Base-by-base conservation (phyloP, 768 basidiomycete genomes). In the Tylopilus rubrobrunneus region DNA sequence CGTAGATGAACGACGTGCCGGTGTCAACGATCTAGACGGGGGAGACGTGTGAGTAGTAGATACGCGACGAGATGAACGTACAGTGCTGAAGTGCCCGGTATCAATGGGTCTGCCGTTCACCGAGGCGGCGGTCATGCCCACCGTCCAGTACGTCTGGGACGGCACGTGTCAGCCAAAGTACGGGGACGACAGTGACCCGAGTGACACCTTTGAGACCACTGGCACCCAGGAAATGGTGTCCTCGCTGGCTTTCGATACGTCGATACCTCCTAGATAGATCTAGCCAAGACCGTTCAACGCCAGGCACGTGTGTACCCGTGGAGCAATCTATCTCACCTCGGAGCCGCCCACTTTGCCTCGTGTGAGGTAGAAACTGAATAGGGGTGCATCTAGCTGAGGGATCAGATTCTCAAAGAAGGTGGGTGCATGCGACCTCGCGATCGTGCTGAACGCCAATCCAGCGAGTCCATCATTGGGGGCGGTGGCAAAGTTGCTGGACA, bases 351-450 rank as follows among this genome's bases (percentile, higher is more conserved):
- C 50, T 55, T 71, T 45, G 11, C 57, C 56, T 9, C 81, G 67
- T n/a, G 78, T 70, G 31, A 86, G 62, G 58, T 85, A 77, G n/a
- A 87, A 75, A 14, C 80, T 78, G 63, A 88, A 88, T 5, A 82
- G 60, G 12, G 80, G 77, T 0, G 73, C 67, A 5, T 67, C 62
- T 27, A 86, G 52, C 57, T 67, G 57, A 14, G 62, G 57, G 17
- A 87, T 76, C 37, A 87, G 64, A 57, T 80, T 85, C 66, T 88
- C 87, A 56, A 86, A 83, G 59, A 86, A 80, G 0, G 86, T 86
- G 8, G 77, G 74, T 48, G 74, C 56, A 12, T 60, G 62, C 0
- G 73, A 75, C 44, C 60, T 67, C 11, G 84, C 67, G 51, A 87
- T 84, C 40, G 76, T 70, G 34, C 80, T 69, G 59, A 87, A 88